Evolutionary conservation across 768 basidiomycete genomes (phyloP).

Genomic region (Lactifluus echinatus): DNA sequence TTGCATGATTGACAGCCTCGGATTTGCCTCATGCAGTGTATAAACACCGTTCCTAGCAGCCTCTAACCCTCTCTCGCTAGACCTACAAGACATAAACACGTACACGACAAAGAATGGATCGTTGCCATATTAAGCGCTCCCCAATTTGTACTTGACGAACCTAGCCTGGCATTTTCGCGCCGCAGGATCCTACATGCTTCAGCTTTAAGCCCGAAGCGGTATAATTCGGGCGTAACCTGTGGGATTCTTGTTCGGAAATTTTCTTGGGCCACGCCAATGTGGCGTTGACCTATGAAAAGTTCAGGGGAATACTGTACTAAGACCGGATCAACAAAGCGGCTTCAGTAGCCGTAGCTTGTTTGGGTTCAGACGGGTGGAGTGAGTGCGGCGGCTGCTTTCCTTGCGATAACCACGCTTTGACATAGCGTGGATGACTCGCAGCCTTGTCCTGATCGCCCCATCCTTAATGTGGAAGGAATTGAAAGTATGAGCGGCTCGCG

Average conservation of each 20-base stretch:
- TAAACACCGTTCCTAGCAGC: no score
- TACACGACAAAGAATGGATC: background rate
- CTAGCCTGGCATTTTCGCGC: background rate
- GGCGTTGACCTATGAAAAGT: no score
- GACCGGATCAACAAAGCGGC: background rate
- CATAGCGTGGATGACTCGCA: no score
- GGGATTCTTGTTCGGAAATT: background rate
- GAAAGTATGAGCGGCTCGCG: background rate
- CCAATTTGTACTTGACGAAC: no score
- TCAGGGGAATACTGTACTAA: no score
- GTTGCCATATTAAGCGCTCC: background rate
- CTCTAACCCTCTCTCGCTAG: no score
- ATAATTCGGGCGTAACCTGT: background rate
- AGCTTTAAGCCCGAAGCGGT: conserved; percentile 3
- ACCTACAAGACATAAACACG: no score
- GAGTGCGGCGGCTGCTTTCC: background rate
- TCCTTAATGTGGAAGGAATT: no score
- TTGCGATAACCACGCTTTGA: background rate
- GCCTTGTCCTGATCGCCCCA: no score
- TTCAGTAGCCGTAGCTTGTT: background rate
- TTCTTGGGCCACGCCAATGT: background rate
- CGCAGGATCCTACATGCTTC: background rate
- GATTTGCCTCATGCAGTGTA: no score
- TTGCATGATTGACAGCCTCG: background rate
- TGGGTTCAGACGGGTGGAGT: background rate